A percentile compares a stretch with the other conserved stretches of the same genome.
Evolutionary conservation across 148 eudicot species (phyloP).

Genomic region (Rhododendron ovatum): DNA sequence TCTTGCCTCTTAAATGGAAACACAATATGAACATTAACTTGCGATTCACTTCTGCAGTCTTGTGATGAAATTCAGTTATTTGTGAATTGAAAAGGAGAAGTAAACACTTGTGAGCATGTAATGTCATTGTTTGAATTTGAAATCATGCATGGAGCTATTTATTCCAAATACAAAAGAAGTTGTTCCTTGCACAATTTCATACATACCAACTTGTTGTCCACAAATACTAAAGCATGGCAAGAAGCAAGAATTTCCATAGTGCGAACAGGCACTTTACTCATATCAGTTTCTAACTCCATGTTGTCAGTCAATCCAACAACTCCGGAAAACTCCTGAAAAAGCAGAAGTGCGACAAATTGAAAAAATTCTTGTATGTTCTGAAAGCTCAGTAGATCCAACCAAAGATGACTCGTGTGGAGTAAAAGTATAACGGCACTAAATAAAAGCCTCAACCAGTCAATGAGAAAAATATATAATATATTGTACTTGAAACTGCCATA

Average conservation of each 20-base stretch:
- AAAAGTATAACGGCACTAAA: neutral
- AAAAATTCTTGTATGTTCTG: slow-evolving; percentile 47
- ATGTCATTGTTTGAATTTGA: neutral
- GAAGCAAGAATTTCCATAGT: slow-evolving; percentile 96
- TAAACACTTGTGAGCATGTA: neutral
- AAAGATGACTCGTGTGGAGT: slow-evolving; percentile 60
- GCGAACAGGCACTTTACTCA: slow-evolving; percentile 58
- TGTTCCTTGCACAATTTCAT: neutral
- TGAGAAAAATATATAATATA: neutral
- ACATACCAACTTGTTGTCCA: slow-evolving; percentile 94
- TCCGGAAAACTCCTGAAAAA: slow-evolving; percentile 80
- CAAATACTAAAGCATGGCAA: slow-evolving; percentile 94
- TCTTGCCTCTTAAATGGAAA: neutral
- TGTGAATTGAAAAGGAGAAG: neutral
- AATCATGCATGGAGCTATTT: neutral
- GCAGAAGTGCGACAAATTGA: neutral
- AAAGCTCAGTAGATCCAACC: slow-evolving; percentile 64
- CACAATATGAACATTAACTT: neutral
- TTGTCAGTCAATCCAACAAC: slow-evolving; percentile 84
- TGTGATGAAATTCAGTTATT: neutral
- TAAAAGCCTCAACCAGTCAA: neutral
- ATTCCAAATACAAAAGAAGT: neutral
- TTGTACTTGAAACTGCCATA: slow-evolving; percentile 25
- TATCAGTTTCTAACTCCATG: slow-evolving; percentile 65
- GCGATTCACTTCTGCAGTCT: neutral